phyloP scores from a whole-genome alignment of 768 basidiomycete species.

The Suillus variegatus region DNA sequence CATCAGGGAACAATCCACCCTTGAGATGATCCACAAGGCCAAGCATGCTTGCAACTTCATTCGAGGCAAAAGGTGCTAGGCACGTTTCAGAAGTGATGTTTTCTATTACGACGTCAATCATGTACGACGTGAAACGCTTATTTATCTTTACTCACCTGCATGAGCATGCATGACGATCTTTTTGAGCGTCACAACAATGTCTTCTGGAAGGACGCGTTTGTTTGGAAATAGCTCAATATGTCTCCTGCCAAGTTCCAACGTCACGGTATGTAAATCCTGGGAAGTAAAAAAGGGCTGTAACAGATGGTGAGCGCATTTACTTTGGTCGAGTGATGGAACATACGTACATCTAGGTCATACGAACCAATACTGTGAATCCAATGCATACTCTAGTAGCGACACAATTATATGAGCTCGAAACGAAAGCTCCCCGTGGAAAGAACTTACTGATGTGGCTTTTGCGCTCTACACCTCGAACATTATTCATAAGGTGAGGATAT shows the following conservation, averaged over 20 bases:
- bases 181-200: background rate
- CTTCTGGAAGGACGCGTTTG: slow-evolving; percentile 22
- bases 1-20: slow-evolving; percentile 24
- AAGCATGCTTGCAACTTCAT: slow-evolving; percentile 39
- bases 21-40: slow-evolving; percentile 29
- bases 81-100: slow-evolving; percentile 37
- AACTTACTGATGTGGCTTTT: slow-evolving; percentile 42
- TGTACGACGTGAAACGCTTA: slow-evolving; percentile 10
- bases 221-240: slow-evolving; percentile 1
- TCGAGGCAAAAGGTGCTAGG: slow-evolving; percentile 35
- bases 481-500: slow-evolving; percentile 30
- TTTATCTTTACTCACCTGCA: background rate
- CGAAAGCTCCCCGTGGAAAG: background rate
- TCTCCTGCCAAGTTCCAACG: background rate
- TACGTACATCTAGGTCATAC: background rate
- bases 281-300: background rate
- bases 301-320: background rate
- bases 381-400: background rate
- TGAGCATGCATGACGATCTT: slow-evolving; percentile 2
- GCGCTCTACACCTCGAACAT: slow-evolving; percentile 40
- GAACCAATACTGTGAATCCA: background rate
- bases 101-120: slow-evolving; percentile 21
- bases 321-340: background rate
- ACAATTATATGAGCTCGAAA: background rate
- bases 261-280: background rate